Conservation (phyloP, 306 rosid species). For the Corylus americana region DNA sequence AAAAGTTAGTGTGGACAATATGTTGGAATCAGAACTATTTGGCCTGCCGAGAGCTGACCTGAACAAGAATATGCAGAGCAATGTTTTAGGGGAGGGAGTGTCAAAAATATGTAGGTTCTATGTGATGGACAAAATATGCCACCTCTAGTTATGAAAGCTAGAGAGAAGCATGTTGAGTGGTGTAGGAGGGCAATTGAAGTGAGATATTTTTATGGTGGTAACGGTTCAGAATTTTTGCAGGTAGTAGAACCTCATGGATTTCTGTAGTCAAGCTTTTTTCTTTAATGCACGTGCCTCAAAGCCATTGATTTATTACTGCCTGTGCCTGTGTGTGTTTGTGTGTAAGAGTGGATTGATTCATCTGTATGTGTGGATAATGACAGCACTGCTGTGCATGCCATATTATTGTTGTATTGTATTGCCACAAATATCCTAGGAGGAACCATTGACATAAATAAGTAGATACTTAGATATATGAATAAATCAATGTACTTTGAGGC, state of each 20-base stretch:
- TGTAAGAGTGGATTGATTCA: too few species aligned
- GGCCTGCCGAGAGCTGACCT: background rate
- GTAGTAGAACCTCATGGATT: too few species aligned
- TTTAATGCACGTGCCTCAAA: too few species aligned
- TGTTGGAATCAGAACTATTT: background rate
- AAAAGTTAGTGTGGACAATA: background rate
- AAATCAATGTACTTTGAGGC: background rate
- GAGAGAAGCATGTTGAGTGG: background rate
- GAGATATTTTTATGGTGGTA: background rate
- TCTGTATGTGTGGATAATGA: background rate
- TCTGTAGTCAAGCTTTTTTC: too few species aligned
- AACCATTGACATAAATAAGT: background rate
- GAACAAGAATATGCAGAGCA: background rate
- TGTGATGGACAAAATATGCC: background rate
- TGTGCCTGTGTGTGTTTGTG: too few species aligned
- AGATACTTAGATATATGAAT: background rate
- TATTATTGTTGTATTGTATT: conserved; percentile 5
- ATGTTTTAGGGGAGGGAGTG: background rate
- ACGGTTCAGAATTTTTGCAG: too few species aligned
- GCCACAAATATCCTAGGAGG: conserved; percentile 1
- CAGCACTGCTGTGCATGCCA: background rate
- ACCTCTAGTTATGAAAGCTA: background rate
- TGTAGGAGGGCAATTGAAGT: background rate
- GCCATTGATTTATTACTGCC: too few species aligned
- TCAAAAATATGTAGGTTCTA: background rate